phyloP scores from a whole-genome alignment of 2,329 filamentous ascomycete genomes.

The Paracorniculantispora psalliotae region DNA sequence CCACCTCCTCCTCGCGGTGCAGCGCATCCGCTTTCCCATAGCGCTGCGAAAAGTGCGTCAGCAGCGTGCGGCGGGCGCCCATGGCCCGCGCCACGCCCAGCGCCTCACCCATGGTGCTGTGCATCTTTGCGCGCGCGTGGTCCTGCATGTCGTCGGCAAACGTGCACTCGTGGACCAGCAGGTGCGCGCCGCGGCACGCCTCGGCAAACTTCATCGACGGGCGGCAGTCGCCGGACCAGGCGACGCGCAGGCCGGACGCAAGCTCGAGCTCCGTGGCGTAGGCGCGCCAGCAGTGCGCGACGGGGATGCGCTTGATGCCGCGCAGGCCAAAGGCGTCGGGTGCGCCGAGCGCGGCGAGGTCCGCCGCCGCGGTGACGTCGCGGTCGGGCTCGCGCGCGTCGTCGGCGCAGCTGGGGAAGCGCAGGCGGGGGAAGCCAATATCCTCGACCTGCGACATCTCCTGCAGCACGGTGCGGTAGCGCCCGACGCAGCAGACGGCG shows the following conservation, averaged over 20 bases:
- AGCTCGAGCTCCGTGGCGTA: slow-evolving; percentile 75
- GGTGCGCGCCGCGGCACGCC: slow-evolving; percentile 69
- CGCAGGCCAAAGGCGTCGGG: slow-evolving; percentile 53
- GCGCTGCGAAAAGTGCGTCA: slow-evolving; percentile 94
- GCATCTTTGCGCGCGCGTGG: slow-evolving; percentile 83
- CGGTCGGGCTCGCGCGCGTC: slow-evolving; percentile 19
- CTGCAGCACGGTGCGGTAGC: slow-evolving; percentile 70
- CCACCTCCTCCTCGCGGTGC: slow-evolving; percentile 26
- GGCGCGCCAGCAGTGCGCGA: slow-evolving; percentile 75
- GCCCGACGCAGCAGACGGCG: slow-evolving; percentile 61
- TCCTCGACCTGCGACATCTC: slow-evolving; percentile 79
- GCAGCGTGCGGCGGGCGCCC: slow-evolving; percentile 71
- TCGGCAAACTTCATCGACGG: slow-evolving; percentile 65
- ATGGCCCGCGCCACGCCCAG: slow-evolving; percentile 71
- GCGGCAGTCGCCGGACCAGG: slow-evolving; percentile 91
- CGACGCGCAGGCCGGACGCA: slow-evolving; percentile 74
- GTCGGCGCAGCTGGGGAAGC: slow-evolving; percentile 28
- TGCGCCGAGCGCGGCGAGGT: slow-evolving; percentile 30
- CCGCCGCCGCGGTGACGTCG: slow-evolving; percentile 29
- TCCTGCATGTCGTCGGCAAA: slow-evolving; percentile 79
- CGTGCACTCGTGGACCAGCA: slow-evolving; percentile 92
- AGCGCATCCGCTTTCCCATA: slow-evolving; percentile 63
- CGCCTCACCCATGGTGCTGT: slow-evolving; percentile 84
- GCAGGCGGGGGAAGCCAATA: slow-evolving; percentile 58
- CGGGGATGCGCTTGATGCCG: slow-evolving; percentile 60